Base-by-base conservation (phyloP, 1,284 basidiomycete genomes). In the Quambalaria eucalypti region DNA sequence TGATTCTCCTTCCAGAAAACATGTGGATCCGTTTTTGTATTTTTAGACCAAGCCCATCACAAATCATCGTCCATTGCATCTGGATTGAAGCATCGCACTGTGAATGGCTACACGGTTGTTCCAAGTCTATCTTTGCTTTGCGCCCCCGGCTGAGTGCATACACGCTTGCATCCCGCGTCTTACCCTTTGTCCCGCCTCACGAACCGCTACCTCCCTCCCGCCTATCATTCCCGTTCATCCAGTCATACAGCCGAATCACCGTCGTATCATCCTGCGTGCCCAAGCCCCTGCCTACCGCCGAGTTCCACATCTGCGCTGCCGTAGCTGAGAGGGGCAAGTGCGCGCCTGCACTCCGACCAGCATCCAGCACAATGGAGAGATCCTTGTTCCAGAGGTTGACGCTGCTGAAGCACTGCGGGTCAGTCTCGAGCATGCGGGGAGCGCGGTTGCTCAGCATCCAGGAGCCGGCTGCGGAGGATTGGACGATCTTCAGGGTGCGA, bases 391-490 rank as follows among this genome's bases (percentile, higher is more conserved):
- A 56, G 48, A 54, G 56, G 51, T 54, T 50, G n/a, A 48, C 55
- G 48, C 51, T 51, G 14, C 29, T 50, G 44, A 48, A 48, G 36
- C 50, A 48, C 36, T 50, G 36, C 4, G 58, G 58, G 14, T 64
- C 55, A 3, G 48, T 56, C 28, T 55, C 54, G 30, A 59, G 46
- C 48, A 56, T 60, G 1, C 58, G 46, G 3, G 44, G 66, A 63
- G 69, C 54, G 61, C 76, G 68, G 52, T 76, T 73, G 23, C 61
- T 56, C 55, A 73, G 66, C 63, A 74, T 72, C 61, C 70, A 76
- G 40, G 66, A 68, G 25, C 59, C 64, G 2, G 71, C 76, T 7
- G 72, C 73, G 1, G 75, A 76, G 6, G 53, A 62, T 28, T 58
- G 64, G 19, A 78, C 70, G 8, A 77, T 69, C 21, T 73, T 65